Evolutionary conservation across 2,329 filamentous ascomycete species (phyloP).

Genomic region (Pseudofabraea citricarpa): DNA sequence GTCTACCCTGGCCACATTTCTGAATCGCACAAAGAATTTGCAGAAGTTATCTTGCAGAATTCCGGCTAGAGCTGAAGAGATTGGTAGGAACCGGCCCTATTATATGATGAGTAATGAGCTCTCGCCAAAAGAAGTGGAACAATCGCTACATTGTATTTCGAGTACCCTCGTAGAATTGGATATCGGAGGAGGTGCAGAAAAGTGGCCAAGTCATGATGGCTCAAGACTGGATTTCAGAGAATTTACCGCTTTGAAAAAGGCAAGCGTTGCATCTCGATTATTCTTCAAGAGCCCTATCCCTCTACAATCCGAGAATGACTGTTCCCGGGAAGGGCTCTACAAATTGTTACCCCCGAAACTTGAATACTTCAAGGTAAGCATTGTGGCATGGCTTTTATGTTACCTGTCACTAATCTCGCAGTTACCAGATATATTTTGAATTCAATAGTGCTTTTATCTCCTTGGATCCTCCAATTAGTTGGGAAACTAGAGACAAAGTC

Average conservation of each 20-base stretch:
- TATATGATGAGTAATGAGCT: not conserved
- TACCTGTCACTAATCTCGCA: too few relatives aligned
- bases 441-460: too few relatives aligned
- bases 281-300: not conserved
- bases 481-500: too few relatives aligned
- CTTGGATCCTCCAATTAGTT: too few relatives aligned
- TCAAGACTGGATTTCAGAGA: not conserved
- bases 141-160: not conserved
- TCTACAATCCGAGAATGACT: not conserved
- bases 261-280: not conserved
- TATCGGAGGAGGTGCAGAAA: not conserved
- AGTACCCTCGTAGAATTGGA: not conserved
- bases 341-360: not conserved
- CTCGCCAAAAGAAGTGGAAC: not conserved
- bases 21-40: not conserved
- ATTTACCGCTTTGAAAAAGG: not conserved
- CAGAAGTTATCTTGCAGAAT: not conserved
- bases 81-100: not conserved
- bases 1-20: not conserved
- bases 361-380: not conserved
- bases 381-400: too few relatives aligned
- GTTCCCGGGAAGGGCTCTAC: not conserved
- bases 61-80: not conserved
- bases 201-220: not conserved
- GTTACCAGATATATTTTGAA: too few relatives aligned